Conservation (phyloP, 2,329 filamentous ascomycete species). For the Colletotrichum orbiculare region DNA sequence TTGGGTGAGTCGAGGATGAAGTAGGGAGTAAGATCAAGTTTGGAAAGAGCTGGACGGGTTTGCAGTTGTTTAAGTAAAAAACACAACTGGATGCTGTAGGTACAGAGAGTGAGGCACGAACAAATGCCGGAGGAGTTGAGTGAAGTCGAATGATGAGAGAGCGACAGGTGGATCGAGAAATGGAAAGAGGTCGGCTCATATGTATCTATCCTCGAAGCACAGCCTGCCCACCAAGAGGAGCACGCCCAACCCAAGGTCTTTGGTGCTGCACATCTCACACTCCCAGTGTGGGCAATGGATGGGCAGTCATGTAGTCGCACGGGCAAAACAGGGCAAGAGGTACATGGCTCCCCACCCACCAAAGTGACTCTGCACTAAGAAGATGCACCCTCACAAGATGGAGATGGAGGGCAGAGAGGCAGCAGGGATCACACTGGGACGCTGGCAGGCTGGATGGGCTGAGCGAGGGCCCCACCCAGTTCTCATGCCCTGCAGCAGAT, state of each 20-base stretch:
- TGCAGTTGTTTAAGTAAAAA: slow-evolving; percentile 29
- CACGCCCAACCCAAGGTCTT: slow-evolving; percentile 25
- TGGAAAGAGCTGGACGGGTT: slow-evolving; percentile 21
- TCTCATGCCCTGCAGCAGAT: slow-evolving; percentile 36
- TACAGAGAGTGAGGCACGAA: slow-evolving; percentile 31
- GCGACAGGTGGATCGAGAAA: slow-evolving; percentile 30
- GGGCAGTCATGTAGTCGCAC: too few relatives aligned
- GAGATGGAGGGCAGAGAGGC: slow-evolving; percentile 30
- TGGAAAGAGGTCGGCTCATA: slow-evolving; percentile 39
- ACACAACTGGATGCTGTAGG: slow-evolving; percentile 25
- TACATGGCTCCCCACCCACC: too few relatives aligned
- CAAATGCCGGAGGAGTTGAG: slow-evolving; percentile 27
- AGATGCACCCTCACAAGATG: slow-evolving; percentile 9
- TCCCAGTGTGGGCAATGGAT: slow-evolving; percentile 7
- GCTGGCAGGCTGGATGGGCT: slow-evolving; percentile 27
- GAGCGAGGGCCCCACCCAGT: slow-evolving; percentile 31
- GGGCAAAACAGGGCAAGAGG: too few relatives aligned
- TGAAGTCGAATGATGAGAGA: slow-evolving; percentile 38
- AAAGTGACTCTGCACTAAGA: slow-evolving; percentile 19
- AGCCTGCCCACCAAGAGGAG: slow-evolving; percentile 36
- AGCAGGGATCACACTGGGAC: slow-evolving; percentile 31
- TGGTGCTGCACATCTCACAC: slow-evolving; percentile 13
- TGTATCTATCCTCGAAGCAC: slow-evolving; percentile 39
- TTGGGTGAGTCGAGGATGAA: background rate
- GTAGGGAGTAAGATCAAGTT: background rate